Base-by-base conservation (phyloP, 2,329 filamentous ascomycete genomes). In the Fusarium sp. region DNA sequence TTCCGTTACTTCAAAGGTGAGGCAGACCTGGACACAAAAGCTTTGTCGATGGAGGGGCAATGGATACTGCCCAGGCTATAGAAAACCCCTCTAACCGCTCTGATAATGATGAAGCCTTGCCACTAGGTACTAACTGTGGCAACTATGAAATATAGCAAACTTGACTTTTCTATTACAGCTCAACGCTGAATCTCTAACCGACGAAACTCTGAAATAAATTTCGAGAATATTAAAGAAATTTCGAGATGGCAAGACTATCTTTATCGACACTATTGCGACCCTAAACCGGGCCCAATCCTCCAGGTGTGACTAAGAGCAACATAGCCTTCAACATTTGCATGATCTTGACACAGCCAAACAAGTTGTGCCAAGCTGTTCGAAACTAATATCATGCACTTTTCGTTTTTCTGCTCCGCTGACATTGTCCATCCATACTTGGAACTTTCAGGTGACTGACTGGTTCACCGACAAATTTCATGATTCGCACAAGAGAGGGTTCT, bases 291-390 rank as follows among this genome's bases (percentile, higher is more conserved):
- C 50, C 63, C 39, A 60, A 58, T 54, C 44, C 41, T 60, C 35
- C 29, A 39, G 23, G 39, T 46, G 70, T 73, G 71, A 74, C 71
- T 72, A 74, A 74, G 37, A 68, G 38, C 41, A 46, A 56, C 42
- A 37, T 50, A 57, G 38, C 41, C 56, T 48, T 52, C 39, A 53
- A 42, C 38, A 66, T 72, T 71, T 74, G 71, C 71, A 74, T 74
- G 71, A 74, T 68, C 62, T 70, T 74, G 71, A 73, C 71, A 72
- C 71, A 74, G 63, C 59, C 49, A 56, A 65, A 66, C 60, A 67
- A 72, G 47, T 38, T 49, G 44, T 61, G 63, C 58, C 68, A 66
- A 70, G 62, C 56, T 42, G 37, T 55, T 23, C 38, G 37, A 52
- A 67, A 67, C 47, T 52, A 57, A 53, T 33, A 70, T 69, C 67